Evolutionary conservation across 495 filamentous ascomycete species (phyloP).

Genomic region (Xylaria curta): DNA sequence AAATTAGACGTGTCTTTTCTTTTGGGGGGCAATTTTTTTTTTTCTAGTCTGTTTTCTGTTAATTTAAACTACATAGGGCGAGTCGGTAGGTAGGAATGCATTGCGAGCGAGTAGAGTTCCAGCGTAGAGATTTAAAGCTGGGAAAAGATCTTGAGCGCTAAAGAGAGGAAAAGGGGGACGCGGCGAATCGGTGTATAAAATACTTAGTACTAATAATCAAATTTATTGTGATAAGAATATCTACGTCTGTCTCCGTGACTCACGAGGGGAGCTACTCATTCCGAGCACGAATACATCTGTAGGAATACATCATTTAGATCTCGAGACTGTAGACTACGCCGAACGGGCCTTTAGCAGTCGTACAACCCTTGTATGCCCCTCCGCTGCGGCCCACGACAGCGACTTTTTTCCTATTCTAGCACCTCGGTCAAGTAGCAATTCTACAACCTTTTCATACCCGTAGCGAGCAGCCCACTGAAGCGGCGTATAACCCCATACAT

Average conservation of each 20-base stretch:
- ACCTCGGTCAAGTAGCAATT: neutral
- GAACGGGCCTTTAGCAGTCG: too few relatives aligned
- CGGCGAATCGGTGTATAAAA: constrained; percentile 3
- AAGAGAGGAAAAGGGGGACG: neutral
- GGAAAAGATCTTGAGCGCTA: neutral
- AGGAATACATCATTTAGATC: too few relatives aligned
- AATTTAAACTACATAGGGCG: neutral
- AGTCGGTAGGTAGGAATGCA: neutral
- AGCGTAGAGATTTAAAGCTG: neutral
- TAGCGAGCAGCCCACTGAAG: neutral
- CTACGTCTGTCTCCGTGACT: too few relatives aligned
- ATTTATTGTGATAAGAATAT: neutral
- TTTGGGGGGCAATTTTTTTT: neutral
- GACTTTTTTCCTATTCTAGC: too few relatives aligned
- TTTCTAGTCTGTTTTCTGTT: neutral
- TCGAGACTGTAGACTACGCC: too few relatives aligned
- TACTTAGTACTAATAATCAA: constrained; percentile 9
- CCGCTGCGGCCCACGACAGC: neutral
- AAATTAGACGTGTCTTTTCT: neutral
- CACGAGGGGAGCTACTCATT: too few relatives aligned
- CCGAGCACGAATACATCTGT: too few relatives aligned
- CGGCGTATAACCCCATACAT: neutral
- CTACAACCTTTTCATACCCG: neutral
- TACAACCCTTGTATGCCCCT: neutral
- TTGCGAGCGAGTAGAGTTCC: neutral